phyloP scores from a whole-genome alignment of 164 flowering plant species.

The Euptelea pleiosperma region DNA sequence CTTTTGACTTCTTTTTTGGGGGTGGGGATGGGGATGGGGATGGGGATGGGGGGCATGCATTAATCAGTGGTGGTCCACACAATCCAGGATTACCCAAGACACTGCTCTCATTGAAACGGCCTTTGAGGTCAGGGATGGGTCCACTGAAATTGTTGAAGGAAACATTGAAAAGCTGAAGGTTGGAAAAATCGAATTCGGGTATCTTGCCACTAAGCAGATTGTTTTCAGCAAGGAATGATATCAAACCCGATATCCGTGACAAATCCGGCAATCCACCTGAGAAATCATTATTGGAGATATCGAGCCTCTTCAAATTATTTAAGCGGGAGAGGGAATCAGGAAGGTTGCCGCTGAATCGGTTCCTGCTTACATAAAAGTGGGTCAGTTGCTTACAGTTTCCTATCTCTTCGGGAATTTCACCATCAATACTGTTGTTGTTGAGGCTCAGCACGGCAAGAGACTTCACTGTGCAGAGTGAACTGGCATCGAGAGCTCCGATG shows the following conservation, averaged over 20 bases:
- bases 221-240: conserved; percentile 37
- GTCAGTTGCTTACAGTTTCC: conserved; percentile 43
- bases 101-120: conserved; percentile 21
- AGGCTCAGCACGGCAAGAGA: conserved; percentile 39
- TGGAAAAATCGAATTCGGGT: conserved; percentile 43
- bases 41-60: conserved; percentile 23
- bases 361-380: conserved; percentile 28
- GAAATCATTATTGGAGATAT: conserved; percentile 38
- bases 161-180: conserved; percentile 39
- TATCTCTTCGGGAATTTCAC: conserved; percentile 32
- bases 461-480: conserved; percentile 26
- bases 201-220: conserved; percentile 43
- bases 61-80: conserved; percentile 46
- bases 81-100: conserved; percentile 38
- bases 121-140: conserved; percentile 32
- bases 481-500: conserved; percentile 33
- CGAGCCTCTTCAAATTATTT: conserved; percentile 36
- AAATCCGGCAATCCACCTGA: conserved; percentile 48
- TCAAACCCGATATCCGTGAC: conserved; percentile 38
- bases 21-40: conserved; percentile 3
- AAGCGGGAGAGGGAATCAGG: conserved; percentile 34
- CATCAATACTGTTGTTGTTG: conserved; percentile 33
- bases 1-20: conserved; percentile 16
- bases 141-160: conserved; percentile 53
- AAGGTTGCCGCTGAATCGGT: conserved; percentile 36